A percentile compares a stretch with the other conserved stretches of the same genome.
phyloP scores from a whole-genome alignment of 2,329 filamentous ascomycete species.

The Fusarium sp. region DNA sequence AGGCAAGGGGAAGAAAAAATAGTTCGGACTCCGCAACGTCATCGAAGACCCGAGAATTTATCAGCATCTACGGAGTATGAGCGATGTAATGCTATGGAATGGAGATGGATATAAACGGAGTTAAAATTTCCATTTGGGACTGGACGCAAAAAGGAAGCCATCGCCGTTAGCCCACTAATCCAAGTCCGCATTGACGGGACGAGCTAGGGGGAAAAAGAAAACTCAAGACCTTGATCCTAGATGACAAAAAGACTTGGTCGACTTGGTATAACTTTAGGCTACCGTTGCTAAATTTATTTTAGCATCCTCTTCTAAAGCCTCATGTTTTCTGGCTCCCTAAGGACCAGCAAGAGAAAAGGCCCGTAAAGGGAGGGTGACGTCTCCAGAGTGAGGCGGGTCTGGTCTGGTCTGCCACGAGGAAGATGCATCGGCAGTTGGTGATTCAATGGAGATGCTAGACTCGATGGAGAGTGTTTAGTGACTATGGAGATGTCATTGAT shows the following conservation, averaged over 20 bases:
- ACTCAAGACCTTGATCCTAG: too few species aligned
- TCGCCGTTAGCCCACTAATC: slow-evolving; percentile 19
- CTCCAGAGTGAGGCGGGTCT: slow-evolving; percentile 12
- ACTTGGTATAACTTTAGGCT: too few species aligned
- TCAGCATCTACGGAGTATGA: slow-evolving; percentile 5
- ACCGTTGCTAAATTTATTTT: too few species aligned
- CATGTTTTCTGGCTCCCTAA: too few species aligned
- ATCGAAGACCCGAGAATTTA: slow-evolving; percentile 22
- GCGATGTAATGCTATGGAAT: not conserved
- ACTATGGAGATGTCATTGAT: not conserved
- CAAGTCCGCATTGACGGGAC: not conserved
- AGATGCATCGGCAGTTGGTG: slow-evolving; percentile 6
- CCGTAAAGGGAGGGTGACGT: not conserved
- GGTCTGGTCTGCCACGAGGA: slow-evolving; percentile 6
- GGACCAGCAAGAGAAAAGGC: too few species aligned
- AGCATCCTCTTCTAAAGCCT: too few species aligned
- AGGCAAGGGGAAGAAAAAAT: not conserved
- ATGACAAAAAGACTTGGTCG: too few species aligned
- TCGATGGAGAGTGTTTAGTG: not conserved
- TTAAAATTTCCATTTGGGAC: not conserved
- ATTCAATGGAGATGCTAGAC: not conserved
- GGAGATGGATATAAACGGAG: slow-evolving; percentile 18
- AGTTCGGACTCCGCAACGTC: slow-evolving; percentile 19
- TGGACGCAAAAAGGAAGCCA: slow-evolving; percentile 22
- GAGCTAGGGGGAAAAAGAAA: too few species aligned